A percentile compares a stretch with the other conserved stretches of the same genome.
Conservation (phyloP, 108 stramenopile species). For the Cyclotella sp. region DNA sequence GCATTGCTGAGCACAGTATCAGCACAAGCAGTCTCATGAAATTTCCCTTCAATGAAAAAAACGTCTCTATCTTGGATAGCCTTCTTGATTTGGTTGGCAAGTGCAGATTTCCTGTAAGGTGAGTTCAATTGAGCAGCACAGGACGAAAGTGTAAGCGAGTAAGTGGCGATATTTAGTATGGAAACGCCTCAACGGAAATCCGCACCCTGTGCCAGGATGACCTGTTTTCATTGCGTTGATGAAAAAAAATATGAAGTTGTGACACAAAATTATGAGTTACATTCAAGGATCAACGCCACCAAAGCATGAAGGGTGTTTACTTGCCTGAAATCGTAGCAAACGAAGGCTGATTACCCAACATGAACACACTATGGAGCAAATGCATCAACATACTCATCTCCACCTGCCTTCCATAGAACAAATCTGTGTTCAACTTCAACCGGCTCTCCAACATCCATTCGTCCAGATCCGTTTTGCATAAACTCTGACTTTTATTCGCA, state of each 20-base stretch:
- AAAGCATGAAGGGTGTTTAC: no score
- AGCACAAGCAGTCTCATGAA: constrained; percentile 21
- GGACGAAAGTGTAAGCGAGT: no score
- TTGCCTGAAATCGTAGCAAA: constrained; percentile 33
- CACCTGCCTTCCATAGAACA: constrained; percentile 40
- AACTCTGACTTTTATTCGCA: background rate
- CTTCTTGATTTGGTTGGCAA: constrained; percentile 37
- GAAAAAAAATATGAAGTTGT: background rate
- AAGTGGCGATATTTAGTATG: no score
- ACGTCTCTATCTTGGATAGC: constrained; percentile 19
- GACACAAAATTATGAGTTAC: constrained; percentile 2
- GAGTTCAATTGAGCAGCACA: background rate
- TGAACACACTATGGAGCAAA: constrained; percentile 22
- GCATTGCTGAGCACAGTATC: constrained; percentile 30
- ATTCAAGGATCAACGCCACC: constrained; percentile 10
- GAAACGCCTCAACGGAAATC: background rate
- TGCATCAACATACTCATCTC: constrained; percentile 44
- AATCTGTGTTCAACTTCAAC: constrained; percentile 13
- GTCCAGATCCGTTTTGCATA: background rate
- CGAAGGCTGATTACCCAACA: constrained; percentile 24
- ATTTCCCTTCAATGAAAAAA: constrained; percentile 44
- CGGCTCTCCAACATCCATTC: constrained; percentile 9
- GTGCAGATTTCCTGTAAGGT: constrained; percentile 35
- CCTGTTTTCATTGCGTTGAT: constrained; percentile 3
- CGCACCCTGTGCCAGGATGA: constrained; percentile 39